A percentile compares a stretch with the other conserved stretches of the same genome.
phyloP scores from a whole-genome alignment of 2,329 filamentous ascomycete genomes.

The Stachybotrys chlorohalonatus region DNA sequence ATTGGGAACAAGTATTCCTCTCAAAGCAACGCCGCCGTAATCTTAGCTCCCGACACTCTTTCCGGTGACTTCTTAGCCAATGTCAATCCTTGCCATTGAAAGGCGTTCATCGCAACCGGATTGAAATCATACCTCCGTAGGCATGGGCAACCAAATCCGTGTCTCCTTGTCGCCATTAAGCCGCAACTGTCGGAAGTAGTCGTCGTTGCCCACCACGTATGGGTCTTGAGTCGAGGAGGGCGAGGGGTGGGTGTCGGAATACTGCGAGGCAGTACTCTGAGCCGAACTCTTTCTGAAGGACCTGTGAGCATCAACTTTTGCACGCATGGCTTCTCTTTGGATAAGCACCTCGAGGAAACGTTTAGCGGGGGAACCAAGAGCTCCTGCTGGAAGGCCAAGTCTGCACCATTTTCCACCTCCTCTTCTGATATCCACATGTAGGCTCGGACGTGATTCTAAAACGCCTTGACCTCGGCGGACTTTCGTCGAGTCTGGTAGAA shows the following conservation, averaged over 20 bases:
- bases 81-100: not conserved
- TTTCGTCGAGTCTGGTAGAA: slow-evolving; percentile 3
- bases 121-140: not conserved
- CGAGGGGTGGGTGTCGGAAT: not conserved
- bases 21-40: too few relatives aligned
- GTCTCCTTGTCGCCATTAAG: not conserved
- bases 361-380: not conserved
- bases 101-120: not conserved
- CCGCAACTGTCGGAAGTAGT: not conserved
- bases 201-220: not conserved
- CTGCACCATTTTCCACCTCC: slow-evolving; percentile 11
- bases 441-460: slow-evolving; percentile 20
- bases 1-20: too few relatives aligned
- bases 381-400: not conserved
- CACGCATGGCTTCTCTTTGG: not conserved
- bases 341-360: not conserved
- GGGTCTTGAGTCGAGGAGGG: not conserved
- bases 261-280: not conserved
- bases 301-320: not conserved
- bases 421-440: slow-evolving; percentile 20
- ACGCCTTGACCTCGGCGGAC: slow-evolving; percentile 17
- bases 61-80: too few relatives aligned
- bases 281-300: not conserved
- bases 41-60: too few relatives aligned
- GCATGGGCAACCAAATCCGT: not conserved